phyloP scores from a whole-genome alignment of 164 flowering plant species.

The Cinnamomum chago region DNA sequence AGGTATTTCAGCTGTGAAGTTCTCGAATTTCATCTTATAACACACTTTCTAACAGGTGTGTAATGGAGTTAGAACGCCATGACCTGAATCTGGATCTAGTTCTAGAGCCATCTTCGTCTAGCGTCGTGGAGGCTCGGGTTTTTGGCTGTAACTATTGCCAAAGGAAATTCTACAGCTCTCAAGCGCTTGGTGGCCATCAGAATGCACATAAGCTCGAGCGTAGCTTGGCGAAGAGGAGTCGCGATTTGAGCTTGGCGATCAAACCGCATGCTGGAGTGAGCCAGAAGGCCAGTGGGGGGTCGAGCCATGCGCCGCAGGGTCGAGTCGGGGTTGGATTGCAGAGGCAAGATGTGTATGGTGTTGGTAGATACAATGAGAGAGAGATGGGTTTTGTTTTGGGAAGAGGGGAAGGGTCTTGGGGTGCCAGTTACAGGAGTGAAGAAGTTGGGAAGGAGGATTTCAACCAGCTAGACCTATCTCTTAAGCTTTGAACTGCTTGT shows the following conservation, averaged over 20 bases:
- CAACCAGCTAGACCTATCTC: conserved; percentile 7
- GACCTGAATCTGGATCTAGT: conserved; percentile 40
- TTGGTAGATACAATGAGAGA: not conserved
- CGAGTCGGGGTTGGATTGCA: not conserved
- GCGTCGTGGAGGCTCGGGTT: conserved; percentile 34
- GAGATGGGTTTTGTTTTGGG: not conserved
- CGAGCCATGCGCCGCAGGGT: not conserved
- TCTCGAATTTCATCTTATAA: no score
- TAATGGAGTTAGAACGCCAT: conserved; percentile 15
- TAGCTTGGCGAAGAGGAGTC: conserved; percentile 61
- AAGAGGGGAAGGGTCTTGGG: not conserved
- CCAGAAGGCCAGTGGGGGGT: not conserved
- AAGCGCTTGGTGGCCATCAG: conserved; percentile 91
- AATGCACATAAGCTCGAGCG: conserved; percentile 87
- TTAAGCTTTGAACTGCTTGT: conserved; percentile 1
- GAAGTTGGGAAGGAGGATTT: conserved; percentile 7
- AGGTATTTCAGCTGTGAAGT: no score
- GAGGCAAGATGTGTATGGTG: not conserved
- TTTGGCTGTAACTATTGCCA: conserved; percentile 77
- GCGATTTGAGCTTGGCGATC: conserved; percentile 36
- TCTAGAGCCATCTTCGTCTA: conserved; percentile 40
- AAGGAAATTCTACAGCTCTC: conserved; percentile 79
- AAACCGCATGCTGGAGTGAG: conserved; percentile 23
- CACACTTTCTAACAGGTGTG: no score
- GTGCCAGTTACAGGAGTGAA: not conserved